Percentiles rank a stretch among this genome's conserved stretches.
phyloP scores from a whole-genome alignment of 2,329 filamentous ascomycete genomes.

The Fulvia fulva region DNA sequence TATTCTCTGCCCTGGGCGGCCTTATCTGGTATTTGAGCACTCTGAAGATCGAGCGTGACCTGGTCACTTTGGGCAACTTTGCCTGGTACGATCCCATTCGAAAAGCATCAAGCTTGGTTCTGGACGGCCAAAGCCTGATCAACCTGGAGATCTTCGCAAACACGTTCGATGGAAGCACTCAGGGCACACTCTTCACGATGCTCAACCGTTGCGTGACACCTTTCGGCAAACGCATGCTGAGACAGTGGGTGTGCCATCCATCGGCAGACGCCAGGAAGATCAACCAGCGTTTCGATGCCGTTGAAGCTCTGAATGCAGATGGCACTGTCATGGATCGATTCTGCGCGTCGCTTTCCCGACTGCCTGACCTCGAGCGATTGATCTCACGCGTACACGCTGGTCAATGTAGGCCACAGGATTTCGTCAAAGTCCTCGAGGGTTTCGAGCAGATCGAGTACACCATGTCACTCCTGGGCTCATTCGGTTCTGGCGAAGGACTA shows the following conservation, averaged over 20 bases:
- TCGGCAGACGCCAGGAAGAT: constrained; percentile 82
- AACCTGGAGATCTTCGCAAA: constrained; percentile 98
- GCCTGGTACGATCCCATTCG: constrained; percentile 88
- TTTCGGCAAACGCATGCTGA: constrained; percentile 92
- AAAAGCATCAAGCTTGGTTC: constrained; percentile 80
- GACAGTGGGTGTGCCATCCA: constrained; percentile 96
- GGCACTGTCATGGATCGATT: constrained; percentile 78
- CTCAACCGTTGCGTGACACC: constrained; percentile 93
- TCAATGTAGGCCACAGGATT: constrained; percentile 85
- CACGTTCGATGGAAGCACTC: constrained; percentile 75
- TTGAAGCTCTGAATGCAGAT: constrained; percentile 87
- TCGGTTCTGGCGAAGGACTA: constrained; percentile 73
- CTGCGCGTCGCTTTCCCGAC: constrained; percentile 78
- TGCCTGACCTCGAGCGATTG: constrained; percentile 89
- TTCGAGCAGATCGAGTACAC: constrained; percentile 98
- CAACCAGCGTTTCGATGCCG: constrained; percentile 89
- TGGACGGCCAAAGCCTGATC: constrained; percentile 94
- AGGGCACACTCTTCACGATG: constrained; percentile 85
- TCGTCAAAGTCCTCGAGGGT: constrained; percentile 86
- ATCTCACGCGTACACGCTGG: constrained; percentile 93
- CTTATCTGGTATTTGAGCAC: constrained; percentile 77
- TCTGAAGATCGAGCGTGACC: constrained; percentile 81
- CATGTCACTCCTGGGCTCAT: constrained; percentile 70
- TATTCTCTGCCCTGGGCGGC: constrained; percentile 89
- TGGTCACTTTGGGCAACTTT: constrained; percentile 89